These are phyloP conservation scores for Gnetum montanum DNA, from an alignment of 75 land plant genomes.

Conservation along the genomic window DNA sequence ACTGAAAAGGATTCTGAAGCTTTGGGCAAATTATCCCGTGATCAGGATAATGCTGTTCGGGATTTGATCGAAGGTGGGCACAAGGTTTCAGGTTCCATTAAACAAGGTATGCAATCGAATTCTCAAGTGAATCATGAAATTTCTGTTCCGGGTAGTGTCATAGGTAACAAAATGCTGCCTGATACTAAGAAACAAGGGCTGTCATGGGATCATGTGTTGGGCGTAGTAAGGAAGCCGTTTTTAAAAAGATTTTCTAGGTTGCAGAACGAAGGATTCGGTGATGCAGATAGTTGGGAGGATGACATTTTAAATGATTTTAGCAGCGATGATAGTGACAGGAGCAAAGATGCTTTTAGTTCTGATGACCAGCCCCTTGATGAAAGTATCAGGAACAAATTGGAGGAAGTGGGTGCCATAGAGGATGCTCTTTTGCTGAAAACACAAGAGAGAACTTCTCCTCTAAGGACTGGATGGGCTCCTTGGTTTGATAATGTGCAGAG, in stretches of 20 bases:
- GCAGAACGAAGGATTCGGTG: constrained; percentile 1
- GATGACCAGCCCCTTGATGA: constrained; percentile 80
- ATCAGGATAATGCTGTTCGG: neutral
- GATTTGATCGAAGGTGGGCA: neutral
- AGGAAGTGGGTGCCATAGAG: constrained; percentile 41
- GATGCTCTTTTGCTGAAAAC: constrained; percentile 69
- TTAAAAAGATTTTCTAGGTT: neutral
- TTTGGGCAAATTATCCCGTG: constrained; percentile 1
- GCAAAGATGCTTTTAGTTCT: constrained; percentile 37
- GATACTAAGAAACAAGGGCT: constrained; percentile 13
- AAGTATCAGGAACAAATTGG: constrained; percentile 33
- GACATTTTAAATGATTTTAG: constrained; percentile 8
- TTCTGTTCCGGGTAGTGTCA: too few relatives aligned
- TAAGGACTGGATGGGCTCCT: constrained; percentile 46
- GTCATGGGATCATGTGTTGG: constrained; percentile 60
- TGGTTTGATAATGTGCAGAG: constrained; percentile 40
- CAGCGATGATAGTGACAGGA: constrained; percentile 5
- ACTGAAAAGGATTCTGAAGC: constrained; percentile 3
- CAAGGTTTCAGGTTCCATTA: constrained; percentile 13
- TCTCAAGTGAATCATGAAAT: too few relatives aligned
- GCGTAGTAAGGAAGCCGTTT: constrained; percentile 29
- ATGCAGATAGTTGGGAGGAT: constrained; percentile 37
- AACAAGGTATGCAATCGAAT: too few relatives aligned
- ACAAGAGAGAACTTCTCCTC: constrained; percentile 3
- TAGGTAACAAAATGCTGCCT: too few relatives aligned